Evolutionary conservation across 345 rosid species (phyloP), one percentile per base, ranked within the genome.

Genomic region (Lagerstroemia speciosa): DNA sequence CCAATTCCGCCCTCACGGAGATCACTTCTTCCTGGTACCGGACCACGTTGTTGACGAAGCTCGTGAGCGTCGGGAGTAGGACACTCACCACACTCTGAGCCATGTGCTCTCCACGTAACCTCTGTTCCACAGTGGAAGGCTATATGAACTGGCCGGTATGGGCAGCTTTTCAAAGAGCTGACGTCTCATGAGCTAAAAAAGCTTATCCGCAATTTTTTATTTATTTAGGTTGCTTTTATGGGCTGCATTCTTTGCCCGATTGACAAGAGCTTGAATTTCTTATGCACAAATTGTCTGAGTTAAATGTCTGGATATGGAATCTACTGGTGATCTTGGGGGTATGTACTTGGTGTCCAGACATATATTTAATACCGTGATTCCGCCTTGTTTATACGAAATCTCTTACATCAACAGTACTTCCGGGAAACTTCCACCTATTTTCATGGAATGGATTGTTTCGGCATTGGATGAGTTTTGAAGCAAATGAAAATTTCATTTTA

Each of bases 71-170:
- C 24, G 67, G 68, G 16, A 80, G 80, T 17, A 80, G 72, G 73
- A 50, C 69, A 48, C 73, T 66, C 12, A 80, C 77, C 29, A 75
- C 64, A 72, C 37, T 65, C 24, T 74, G 78, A 36, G 78, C 78
- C 83, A 80, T 80, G 70, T 27, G n/a, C 36, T 38, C 50, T 14
- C 30, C 24, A 19, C 45, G 33, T 6, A 37, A 2, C 34, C 2
- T 14, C 45, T 50, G 27, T 24, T 52, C 45, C 26, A 37, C 6
- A 33, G 0, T 5, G 16, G 40, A 52, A 24, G 31, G 31, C 31
- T 58, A 58, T 57, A 58, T 58, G 29, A 22, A 58, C 14, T 33
- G 32, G 15, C 1, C 1, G 7, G 32, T 58, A 0, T 3, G 33
- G 27, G 17, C 20, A n/a, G n/a, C n/a, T 27, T 57, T 58, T 58